phyloP scores from a whole-genome alignment of 2,329 filamentous ascomycete genomes.

The Atkinsonella hypoxylon region DNA sequence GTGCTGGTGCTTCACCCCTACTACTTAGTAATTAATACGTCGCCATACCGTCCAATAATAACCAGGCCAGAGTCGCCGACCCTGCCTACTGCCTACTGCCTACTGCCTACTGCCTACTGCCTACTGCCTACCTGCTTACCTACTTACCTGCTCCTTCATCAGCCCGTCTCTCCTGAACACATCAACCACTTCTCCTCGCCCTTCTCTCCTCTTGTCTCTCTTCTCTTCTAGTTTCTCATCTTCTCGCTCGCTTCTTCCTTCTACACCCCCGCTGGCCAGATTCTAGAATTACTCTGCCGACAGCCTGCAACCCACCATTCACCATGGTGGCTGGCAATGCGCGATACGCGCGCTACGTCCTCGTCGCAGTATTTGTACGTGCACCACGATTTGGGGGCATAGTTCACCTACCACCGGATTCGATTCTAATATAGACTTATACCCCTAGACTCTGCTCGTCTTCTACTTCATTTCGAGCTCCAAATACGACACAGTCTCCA shows the following conservation, averaged over 20 bases:
- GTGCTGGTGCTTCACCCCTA: not conserved
- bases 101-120: too few species aligned
- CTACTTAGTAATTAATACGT: not conserved
- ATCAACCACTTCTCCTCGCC: not conserved
- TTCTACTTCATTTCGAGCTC: constrained; percentile 70
- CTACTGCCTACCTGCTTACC: too few species aligned
- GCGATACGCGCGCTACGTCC: constrained; percentile 65
- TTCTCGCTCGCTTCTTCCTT: too few species aligned
- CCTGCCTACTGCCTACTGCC: too few species aligned
- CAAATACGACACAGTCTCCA: constrained; percentile 30
- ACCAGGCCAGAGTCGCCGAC: too few species aligned
- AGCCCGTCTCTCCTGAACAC: not conserved
- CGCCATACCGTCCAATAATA: too few species aligned
- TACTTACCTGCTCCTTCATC: too few species aligned
- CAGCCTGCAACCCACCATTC: constrained; percentile 5
- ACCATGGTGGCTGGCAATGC: constrained; percentile 56
- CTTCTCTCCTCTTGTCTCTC: not conserved
- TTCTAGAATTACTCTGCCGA: not conserved
- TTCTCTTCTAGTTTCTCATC: not conserved
- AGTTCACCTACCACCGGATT: not conserved
- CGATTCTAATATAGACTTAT: not conserved
- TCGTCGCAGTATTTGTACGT: constrained; percentile 76
- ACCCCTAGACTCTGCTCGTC: constrained; percentile 47
- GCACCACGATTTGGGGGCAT: too few species aligned
- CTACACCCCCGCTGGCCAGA: not conserved